Conservation (phyloP, 2,329 filamentous ascomycete genomes). For the Talaromyces verruculosus region DNA sequence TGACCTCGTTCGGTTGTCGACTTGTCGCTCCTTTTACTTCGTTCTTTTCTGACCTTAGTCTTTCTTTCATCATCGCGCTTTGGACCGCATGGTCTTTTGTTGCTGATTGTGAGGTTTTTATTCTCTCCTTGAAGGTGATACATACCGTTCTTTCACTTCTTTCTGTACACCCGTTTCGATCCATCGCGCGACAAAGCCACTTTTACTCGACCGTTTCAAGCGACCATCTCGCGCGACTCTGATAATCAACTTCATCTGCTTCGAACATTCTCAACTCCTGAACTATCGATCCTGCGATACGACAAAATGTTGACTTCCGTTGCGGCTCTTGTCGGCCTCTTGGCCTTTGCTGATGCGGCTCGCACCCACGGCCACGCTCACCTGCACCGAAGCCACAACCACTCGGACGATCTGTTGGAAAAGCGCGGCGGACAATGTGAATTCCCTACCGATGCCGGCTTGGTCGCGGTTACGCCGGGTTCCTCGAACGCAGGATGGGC, state of each 20-base stretch:
- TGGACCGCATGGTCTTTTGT: slow-evolving; percentile 5
- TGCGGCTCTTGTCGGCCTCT: slow-evolving; percentile 39
- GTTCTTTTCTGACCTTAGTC: slow-evolving; percentile 30
- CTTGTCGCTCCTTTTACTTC: slow-evolving; percentile 19
- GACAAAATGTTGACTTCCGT: slow-evolving; percentile 38
- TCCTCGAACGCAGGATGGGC: slow-evolving; percentile 72
- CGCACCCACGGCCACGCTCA: slow-evolving; percentile 35
- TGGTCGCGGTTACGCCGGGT: slow-evolving; percentile 67
- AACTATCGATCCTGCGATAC: not conserved
- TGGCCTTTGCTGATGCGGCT: slow-evolving; percentile 38
- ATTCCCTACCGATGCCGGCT: slow-evolving; percentile 65
- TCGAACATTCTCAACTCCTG: slow-evolving; percentile 20
- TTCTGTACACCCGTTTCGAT: not conserved
- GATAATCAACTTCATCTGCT: slow-evolving; percentile 3
- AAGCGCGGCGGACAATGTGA: slow-evolving; percentile 60
- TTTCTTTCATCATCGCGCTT: slow-evolving; percentile 27
- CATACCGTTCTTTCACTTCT: slow-evolving; percentile 7
- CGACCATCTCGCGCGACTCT: not conserved
- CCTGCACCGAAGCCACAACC: slow-evolving; percentile 29
- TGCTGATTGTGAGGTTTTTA: not conserved
- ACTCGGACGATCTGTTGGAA: slow-evolving; percentile 31
- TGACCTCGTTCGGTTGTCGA: slow-evolving; percentile 15
- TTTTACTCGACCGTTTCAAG: not conserved
- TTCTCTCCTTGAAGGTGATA: slow-evolving; percentile 18
- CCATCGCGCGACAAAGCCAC: slow-evolving; percentile 21